These are phyloP conservation scores for Tilletiaria anomala DNA, from an alignment of 1,284 basidiomycete species.

Conservation along the genomic window DNA sequence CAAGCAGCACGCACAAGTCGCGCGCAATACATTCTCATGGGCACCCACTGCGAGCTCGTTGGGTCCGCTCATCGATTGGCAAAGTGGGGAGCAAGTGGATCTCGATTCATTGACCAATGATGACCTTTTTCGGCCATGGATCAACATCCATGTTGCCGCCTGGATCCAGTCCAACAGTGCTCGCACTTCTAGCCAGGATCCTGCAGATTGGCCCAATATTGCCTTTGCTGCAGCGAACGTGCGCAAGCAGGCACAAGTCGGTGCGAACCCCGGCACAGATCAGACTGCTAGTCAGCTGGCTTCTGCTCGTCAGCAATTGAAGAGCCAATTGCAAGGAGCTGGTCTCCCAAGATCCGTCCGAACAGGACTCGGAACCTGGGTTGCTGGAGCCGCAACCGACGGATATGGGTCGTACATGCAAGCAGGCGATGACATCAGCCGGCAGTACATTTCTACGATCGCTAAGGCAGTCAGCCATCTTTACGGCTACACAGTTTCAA, in stretches of 20 bases:
- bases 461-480: too few relatives aligned
- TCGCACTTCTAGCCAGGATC: slow-evolving; percentile 23
- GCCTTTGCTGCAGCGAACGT: slow-evolving; percentile 5
- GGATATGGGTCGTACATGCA: slow-evolving; percentile 19
- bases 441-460: slow-evolving; percentile 30
- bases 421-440: slow-evolving; percentile 25
- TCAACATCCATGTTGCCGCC: slow-evolving; percentile 33
- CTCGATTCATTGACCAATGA: slow-evolving; percentile 9
- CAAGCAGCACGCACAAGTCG: slow-evolving; percentile 13
- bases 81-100: slow-evolving; percentile 16
- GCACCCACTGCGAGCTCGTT: slow-evolving; percentile 1
- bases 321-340: too few relatives aligned
- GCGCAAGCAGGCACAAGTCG: not conserved
- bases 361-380: slow-evolving; percentile 31
- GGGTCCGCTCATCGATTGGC: slow-evolving; percentile 16
- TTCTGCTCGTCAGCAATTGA: not conserved
- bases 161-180: slow-evolving; percentile 35
- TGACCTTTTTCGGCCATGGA: slow-evolving; percentile 31
- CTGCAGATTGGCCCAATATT: slow-evolving; percentile 20
- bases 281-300: slow-evolving; percentile 1
- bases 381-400: slow-evolving; percentile 27
- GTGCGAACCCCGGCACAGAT: not conserved
- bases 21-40: slow-evolving; percentile 20
- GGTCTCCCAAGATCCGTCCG: slow-evolving; percentile 5
- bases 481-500: too few relatives aligned